Conservation (phyloP, 2,329 filamentous ascomycete genomes). For the Ophiocordyceps robertsii region DNA sequence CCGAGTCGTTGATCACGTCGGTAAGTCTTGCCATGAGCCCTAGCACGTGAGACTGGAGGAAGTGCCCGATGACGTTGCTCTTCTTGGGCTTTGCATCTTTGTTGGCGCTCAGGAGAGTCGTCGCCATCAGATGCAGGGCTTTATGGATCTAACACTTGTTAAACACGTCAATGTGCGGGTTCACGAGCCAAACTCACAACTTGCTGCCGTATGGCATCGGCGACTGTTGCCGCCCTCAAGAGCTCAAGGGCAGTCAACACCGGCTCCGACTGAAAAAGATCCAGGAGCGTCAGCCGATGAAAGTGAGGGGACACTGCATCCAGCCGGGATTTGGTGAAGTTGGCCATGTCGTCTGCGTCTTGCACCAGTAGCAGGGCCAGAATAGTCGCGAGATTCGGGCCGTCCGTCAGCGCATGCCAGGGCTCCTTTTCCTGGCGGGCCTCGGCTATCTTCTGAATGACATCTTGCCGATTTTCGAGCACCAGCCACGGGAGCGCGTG, state of each 20-base stretch:
- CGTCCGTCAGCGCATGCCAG: slow-evolving; percentile 40
- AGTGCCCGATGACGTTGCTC: slow-evolving; percentile 50
- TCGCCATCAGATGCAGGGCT: slow-evolving; percentile 33
- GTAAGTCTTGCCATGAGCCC: slow-evolving; percentile 78
- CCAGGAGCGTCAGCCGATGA: slow-evolving; percentile 47
- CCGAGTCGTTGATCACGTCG: slow-evolving; percentile 59
- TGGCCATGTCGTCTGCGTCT: slow-evolving; percentile 42
- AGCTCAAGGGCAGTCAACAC: slow-evolving; percentile 68
- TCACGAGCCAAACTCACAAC: slow-evolving; percentile 32
- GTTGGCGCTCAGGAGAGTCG: slow-evolving; percentile 23
- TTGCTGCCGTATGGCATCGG: slow-evolving; percentile 37
- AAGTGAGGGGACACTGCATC: slow-evolving; percentile 59
- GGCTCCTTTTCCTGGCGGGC: slow-evolving; percentile 58
- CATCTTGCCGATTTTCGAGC: slow-evolving; percentile 59
- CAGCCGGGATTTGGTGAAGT: slow-evolving; percentile 55
- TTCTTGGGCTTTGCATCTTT: slow-evolving; percentile 33
- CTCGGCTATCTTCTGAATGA: slow-evolving; percentile 69
- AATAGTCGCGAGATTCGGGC: slow-evolving; percentile 41
- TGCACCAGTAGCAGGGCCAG: slow-evolving; percentile 47
- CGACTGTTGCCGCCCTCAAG: slow-evolving; percentile 65
- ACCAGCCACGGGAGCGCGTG: slow-evolving; percentile 82
- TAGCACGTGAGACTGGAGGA: slow-evolving; percentile 72
- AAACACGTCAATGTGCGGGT: slow-evolving; percentile 6
- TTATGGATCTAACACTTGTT: slow-evolving; percentile 27
- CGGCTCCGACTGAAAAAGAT: slow-evolving; percentile 62